phyloP scores from a whole-genome alignment of 768 basidiomycete species.

The Amyloporia xantha region DNA sequence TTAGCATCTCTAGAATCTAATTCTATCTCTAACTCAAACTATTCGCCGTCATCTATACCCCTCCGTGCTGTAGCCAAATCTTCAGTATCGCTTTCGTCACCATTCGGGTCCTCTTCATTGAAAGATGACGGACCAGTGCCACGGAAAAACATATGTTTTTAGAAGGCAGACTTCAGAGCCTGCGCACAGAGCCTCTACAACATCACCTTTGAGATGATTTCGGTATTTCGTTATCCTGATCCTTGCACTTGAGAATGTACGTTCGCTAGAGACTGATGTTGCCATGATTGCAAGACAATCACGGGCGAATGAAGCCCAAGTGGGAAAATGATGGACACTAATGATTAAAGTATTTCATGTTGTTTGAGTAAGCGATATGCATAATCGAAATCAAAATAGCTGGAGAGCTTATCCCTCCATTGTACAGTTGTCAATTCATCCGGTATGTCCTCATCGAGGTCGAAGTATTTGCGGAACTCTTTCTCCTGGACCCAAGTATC shows the following conservation, averaged over 20 bases:
- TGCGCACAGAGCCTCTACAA: no score
- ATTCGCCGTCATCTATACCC: no score
- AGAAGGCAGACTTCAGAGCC: no score
- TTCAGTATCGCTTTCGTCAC: no score
- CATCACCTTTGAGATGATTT: conserved; percentile 21
- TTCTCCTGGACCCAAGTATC: neutral
- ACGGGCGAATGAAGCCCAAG: conserved; percentile 22
- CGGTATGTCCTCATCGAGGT: conserved; percentile 5
- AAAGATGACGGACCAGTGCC: no score
- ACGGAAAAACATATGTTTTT: no score
- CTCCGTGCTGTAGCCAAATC: no score
- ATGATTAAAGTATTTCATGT: no score
- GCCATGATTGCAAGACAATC: conserved; percentile 26
- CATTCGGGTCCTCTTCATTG: no score
- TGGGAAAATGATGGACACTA: conserved; percentile 15
- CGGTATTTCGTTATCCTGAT: conserved; percentile 19
- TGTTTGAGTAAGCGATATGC: conserved; percentile 23
- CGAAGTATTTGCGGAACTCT: conserved; percentile 4
- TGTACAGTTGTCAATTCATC: conserved; percentile 6
- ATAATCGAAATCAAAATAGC: conserved; percentile 17
- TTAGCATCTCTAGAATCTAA: no score
- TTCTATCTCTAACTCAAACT: no score
- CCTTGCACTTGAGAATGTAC: conserved; percentile 17
- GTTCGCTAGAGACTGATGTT: conserved; percentile 20
- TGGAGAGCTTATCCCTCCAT: conserved; percentile 20